phyloP scores from a whole-genome alignment of 768 basidiomycete species.

The Lactarius akahatsu region DNA sequence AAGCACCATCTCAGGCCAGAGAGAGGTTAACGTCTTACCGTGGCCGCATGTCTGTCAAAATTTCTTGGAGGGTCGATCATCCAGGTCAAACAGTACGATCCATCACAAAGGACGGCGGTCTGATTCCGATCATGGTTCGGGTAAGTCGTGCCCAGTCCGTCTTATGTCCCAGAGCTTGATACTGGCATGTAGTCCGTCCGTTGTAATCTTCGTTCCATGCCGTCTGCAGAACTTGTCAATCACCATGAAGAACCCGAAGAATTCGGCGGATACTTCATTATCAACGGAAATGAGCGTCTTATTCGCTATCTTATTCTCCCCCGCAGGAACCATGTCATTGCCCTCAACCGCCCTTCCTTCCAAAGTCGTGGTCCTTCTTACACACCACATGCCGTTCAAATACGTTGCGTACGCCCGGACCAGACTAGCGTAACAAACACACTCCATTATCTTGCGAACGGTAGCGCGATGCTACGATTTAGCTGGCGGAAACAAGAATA shows the following conservation, averaged over 20 bases:
- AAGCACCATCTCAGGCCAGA: slow-evolving; percentile 59
- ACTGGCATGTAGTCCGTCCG: slow-evolving; percentile 64
- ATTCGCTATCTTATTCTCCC: slow-evolving; percentile 97
- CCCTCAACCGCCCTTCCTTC: slow-evolving; percentile 89
- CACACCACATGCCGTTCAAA: slow-evolving; percentile 91
- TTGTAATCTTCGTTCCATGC: slow-evolving; percentile 85
- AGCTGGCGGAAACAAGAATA: slow-evolving; percentile 98
- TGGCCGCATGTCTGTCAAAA: slow-evolving; percentile 81
- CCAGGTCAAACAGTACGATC: slow-evolving; percentile 66
- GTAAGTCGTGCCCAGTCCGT: slow-evolving; percentile 49
- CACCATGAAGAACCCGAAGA: slow-evolving; percentile 97
- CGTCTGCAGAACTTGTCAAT: slow-evolving; percentile 81
- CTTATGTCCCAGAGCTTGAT: background rate
- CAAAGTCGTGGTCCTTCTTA: slow-evolving; percentile 92
- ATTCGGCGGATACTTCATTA: slow-evolving; percentile 97
- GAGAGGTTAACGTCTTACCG: slow-evolving; percentile 92
- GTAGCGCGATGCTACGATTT: slow-evolving; percentile 95
- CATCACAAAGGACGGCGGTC: slow-evolving; percentile 80
- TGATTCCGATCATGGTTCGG: slow-evolving; percentile 95
- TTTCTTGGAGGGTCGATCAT: slow-evolving; percentile 76
- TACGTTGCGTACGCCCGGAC: slow-evolving; percentile 91
- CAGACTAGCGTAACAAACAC: slow-evolving; percentile 93
- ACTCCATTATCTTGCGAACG: slow-evolving; percentile 96
- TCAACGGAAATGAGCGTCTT: slow-evolving; percentile 98
- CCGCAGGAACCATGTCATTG: slow-evolving; percentile 92